Evolutionary conservation across 2,329 filamentous ascomycete species (phyloP).

Genomic region (Geosmithia putterillii): DNA sequence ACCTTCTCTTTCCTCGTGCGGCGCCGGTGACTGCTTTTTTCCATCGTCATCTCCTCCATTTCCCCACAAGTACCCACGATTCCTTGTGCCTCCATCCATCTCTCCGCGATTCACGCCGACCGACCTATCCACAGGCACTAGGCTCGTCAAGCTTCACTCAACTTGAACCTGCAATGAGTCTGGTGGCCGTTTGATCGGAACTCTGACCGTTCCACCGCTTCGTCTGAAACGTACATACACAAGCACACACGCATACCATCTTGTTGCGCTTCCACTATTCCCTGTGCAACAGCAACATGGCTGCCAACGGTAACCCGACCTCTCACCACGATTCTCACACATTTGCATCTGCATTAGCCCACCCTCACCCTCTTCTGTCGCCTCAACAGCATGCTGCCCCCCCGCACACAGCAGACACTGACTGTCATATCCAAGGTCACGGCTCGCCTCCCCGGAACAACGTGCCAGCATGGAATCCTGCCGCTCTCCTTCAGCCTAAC

Average conservation of each 20-base stretch:
- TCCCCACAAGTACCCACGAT: neutral
- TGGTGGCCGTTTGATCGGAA: neutral
- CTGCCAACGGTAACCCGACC: slow-evolving; percentile 3
- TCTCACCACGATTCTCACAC: neutral
- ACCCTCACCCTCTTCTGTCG: neutral
- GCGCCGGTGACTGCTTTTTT: neutral
- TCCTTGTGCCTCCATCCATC: neutral
- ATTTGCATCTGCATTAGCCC: neutral
- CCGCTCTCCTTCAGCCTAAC: slow-evolving; percentile 24
- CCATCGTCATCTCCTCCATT: neutral
- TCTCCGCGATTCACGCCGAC: neutral
- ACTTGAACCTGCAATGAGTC: neutral
- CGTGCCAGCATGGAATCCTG: slow-evolving; percentile 23
- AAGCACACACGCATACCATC: neutral
- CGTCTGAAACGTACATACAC: neutral
- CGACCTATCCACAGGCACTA: neutral
- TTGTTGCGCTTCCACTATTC: neutral
- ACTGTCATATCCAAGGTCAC: neutral
- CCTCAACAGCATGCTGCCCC: neutral
- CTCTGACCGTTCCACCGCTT: neutral
- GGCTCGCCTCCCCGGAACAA: neutral
- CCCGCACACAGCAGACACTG: neutral
- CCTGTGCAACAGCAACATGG: slow-evolving; percentile 1
- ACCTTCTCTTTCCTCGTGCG: neutral
- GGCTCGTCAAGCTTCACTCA: neutral